These are phyloP conservation scores for Inosperma sp. DNA, from an alignment of 768 basidiomycete genomes.

Conservation along the genomic window DNA sequence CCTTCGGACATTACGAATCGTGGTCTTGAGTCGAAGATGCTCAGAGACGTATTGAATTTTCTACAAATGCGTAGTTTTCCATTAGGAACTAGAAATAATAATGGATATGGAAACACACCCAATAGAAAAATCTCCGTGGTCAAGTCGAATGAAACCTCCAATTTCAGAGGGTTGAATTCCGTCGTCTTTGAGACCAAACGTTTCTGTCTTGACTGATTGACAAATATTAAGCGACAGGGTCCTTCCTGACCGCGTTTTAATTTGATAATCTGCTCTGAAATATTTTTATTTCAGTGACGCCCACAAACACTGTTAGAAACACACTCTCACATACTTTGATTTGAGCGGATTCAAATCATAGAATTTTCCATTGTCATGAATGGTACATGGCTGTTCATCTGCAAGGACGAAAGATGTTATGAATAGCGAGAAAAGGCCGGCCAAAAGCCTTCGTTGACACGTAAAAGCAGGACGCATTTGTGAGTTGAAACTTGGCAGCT, in stretches of 20 bases:
- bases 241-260: conserved; percentile 44
- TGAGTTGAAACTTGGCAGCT: not conserved
- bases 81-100: not conserved
- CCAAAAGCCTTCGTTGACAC: conserved; percentile 6
- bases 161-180: conserved; percentile 45
- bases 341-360: conserved; percentile 65
- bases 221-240: conserved; percentile 63
- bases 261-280: conserved; percentile 59
- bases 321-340: conserved; percentile 42
- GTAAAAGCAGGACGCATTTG: not conserved
- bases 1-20: conserved; percentile 58
- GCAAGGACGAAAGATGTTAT: conserved; percentile 16
- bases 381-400: conserved; percentile 60
- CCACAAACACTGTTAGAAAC: conserved; percentile 5
- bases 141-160: conserved; percentile 56
- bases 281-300: conserved; percentile 11
- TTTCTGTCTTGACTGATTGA: conserved; percentile 48
- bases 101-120: conserved; percentile 43
- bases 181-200: conserved; percentile 55
- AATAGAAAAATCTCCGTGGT: conserved; percentile 65
- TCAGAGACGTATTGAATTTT: conserved; percentile 60
- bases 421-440: conserved; percentile 8
- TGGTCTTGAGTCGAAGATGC: conserved; percentile 47
- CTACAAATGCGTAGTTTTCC: conserved; percentile 27
- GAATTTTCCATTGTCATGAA: conserved; percentile 50